Evolutionary conservation across 148 eudicot genomes (phyloP).

Genomic region (Nepenthes gracilis): DNA sequence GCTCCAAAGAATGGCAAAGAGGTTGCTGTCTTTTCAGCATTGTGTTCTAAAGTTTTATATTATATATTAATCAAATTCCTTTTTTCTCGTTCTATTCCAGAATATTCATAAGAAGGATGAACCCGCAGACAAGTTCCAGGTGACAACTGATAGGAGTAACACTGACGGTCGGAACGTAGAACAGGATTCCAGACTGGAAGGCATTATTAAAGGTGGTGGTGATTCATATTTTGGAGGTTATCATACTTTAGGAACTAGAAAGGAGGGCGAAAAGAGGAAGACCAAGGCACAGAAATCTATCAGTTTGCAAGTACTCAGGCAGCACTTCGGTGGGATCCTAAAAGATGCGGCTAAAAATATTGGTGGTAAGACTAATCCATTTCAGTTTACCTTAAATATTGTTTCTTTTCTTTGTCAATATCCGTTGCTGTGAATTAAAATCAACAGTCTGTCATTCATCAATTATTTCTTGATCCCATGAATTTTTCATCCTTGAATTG

Average conservation of each 20-base stretch:
- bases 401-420: too few species aligned
- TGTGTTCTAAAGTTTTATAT: neutral
- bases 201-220: constrained; percentile 16
- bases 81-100: too few species aligned
- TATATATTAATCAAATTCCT: too few species aligned
- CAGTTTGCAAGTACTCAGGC: constrained; percentile 62
- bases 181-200: constrained; percentile 13
- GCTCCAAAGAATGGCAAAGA: constrained; percentile 36
- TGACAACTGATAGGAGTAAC: constrained; percentile 29
- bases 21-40: constrained; percentile 26
- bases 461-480: too few species aligned
- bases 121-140: constrained; percentile 17
- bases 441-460: too few species aligned
- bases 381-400: too few species aligned
- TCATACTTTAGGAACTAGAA: constrained; percentile 17
- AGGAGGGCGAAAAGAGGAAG: constrained; percentile 36
- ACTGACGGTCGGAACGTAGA: constrained; percentile 13
- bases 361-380: constrained; percentile 45
- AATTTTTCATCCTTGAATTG: too few species aligned
- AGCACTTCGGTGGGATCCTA: constrained; percentile 84
- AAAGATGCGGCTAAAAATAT: constrained; percentile 89
- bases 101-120: constrained; percentile 17
- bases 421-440: too few species aligned
- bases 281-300: constrained; percentile 63
- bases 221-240: constrained; percentile 23